Evolutionary conservation across 306 rosid genomes (phyloP).

Genomic region (Cucurbita pepo): DNA sequence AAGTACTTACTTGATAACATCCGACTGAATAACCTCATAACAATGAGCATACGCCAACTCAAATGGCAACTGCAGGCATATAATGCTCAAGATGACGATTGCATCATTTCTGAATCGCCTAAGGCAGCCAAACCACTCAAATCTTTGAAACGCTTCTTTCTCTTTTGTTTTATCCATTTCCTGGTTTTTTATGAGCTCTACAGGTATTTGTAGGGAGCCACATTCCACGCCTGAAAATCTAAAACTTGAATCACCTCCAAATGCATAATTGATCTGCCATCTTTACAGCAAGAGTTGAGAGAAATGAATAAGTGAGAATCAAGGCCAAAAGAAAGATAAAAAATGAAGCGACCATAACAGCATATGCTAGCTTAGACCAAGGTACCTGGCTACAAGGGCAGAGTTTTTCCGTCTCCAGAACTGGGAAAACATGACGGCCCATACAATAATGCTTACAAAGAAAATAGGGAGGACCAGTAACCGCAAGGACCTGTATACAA

Average conservation of each 20-base stretch:
- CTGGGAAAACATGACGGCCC: slow-evolving; percentile 90
- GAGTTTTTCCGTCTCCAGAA: slow-evolving; percentile 93
- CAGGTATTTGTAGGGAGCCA: slow-evolving; percentile 28
- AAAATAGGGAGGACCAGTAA: slow-evolving; percentile 62
- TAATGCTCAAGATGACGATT: slow-evolving; percentile 59
- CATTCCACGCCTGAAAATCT: slow-evolving; percentile 36
- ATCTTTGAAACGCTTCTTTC: slow-evolving; percentile 50
- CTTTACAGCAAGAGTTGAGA: slow-evolving; percentile 21
- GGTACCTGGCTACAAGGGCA: slow-evolving; percentile 81
- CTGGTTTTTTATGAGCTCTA: slow-evolving; percentile 34
- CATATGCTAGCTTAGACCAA: neutral
- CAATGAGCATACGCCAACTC: slow-evolving; percentile 96
- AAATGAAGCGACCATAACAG: neutral
- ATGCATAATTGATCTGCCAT: slow-evolving; percentile 58
- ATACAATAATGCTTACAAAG: slow-evolving; percentile 51
- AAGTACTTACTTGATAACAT: slow-evolving; percentile 49
- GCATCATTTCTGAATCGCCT: slow-evolving; percentile 82
- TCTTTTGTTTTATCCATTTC: slow-evolving; percentile 47
- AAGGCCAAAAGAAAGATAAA: neutral
- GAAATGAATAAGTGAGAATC: neutral
- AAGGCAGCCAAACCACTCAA: slow-evolving; percentile 81
- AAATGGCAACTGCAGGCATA: slow-evolving; percentile 93
- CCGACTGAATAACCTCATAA: slow-evolving; percentile 49
- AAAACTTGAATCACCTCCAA: slow-evolving; percentile 33
- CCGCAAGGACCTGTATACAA: slow-evolving; percentile 47